Evolutionary conservation across 768 basidiomycete genomes (phyloP).

Genomic region (Xerocomellus intermedius): DNA sequence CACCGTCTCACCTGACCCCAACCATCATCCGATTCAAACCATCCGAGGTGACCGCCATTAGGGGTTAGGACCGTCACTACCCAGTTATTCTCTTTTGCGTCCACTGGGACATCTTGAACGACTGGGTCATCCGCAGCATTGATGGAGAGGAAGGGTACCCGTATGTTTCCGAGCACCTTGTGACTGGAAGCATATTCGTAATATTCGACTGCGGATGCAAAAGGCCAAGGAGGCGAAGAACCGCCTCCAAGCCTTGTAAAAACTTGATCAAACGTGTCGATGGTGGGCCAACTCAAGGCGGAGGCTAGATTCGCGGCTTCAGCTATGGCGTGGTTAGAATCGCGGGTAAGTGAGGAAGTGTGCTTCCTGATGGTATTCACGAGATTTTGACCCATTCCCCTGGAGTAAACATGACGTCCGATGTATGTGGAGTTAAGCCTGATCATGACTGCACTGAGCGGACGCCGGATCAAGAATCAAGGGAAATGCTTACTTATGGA

Average conservation of each 20-base stretch:
- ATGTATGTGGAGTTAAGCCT: conserved; percentile 58
- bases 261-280: conserved; percentile 57
- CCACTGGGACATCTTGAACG: conserved; percentile 59
- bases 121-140: conserved; percentile 80
- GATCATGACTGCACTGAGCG: conserved; percentile 8
- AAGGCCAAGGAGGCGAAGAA: conserved; percentile 54
- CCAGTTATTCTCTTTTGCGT: conserved; percentile 50
- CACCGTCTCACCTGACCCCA: conserved; percentile 46
- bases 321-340: conserved; percentile 51
- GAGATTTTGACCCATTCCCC: conserved; percentile 76
- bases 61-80: conserved; percentile 61
- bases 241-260: conserved; percentile 72
- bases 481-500: conserved; percentile 27
- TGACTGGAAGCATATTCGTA: conserved; percentile 59
- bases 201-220: conserved; percentile 45
- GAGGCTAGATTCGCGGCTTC: conserved; percentile 47
- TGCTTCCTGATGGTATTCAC: conserved; percentile 56
- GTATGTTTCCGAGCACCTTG: conserved; percentile 53
- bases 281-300: conserved; percentile 49
- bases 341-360: conserved; percentile 42
- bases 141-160: conserved; percentile 72
- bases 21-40: conserved; percentile 58
- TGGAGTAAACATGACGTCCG: conserved; percentile 67
- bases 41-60: conserved; percentile 78
- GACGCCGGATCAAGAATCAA: conserved; percentile 8